Evolutionary conservation across 208 protist species (phyloP), one percentile per base, ranked within the genome.

Genomic region (Leishmania tropica): DNA sequence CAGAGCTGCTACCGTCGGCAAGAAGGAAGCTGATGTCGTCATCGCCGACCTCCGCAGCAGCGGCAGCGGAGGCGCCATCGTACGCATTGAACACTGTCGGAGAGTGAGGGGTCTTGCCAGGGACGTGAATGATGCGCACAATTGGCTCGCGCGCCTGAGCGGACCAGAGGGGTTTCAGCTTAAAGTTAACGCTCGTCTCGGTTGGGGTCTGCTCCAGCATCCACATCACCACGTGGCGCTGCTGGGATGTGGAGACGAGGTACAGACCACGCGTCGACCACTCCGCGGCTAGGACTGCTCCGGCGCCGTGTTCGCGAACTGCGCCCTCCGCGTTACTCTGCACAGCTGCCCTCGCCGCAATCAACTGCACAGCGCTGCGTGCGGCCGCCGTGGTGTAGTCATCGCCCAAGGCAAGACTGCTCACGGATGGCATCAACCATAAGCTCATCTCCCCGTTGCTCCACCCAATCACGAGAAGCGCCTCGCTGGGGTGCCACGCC

Each of bases 401-500:
- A 8, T 85, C 83, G 65, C 75, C 83, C 13, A 94, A 48, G n/a
- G 81, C 84, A 17, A 93, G 64, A n/a, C 76, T 83, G 71, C 37
- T 76, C 11, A 80, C 71, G 17, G 70, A 70, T 17, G 88, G 86
- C 83, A 92, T 91, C 19, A 79, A 70, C 93, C 94, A 98, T 37
- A 94, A 68, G 7, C 83, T 85, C 56, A 98, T 83, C 56, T 87
- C 88, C 62, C 97, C 97, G 80, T 84, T 93, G 76, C 85, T 91
- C 95, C 94, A 98, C 35, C 97, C 97, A 72, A 97, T 93, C 17
- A 90, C 80, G 10, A 99, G 83, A 37, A 96, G 67, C 40, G 83
- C 48, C 56, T 94, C 85, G 13, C 75, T 87, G 19, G 97, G 97
- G 81, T 99, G 97, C 97, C 97, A 99, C 15, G 90, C 85, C 37